Evolutionary conservation across 805 yeast species (phyloP).

Genomic region (Yarrowia phangngaensis): DNA sequence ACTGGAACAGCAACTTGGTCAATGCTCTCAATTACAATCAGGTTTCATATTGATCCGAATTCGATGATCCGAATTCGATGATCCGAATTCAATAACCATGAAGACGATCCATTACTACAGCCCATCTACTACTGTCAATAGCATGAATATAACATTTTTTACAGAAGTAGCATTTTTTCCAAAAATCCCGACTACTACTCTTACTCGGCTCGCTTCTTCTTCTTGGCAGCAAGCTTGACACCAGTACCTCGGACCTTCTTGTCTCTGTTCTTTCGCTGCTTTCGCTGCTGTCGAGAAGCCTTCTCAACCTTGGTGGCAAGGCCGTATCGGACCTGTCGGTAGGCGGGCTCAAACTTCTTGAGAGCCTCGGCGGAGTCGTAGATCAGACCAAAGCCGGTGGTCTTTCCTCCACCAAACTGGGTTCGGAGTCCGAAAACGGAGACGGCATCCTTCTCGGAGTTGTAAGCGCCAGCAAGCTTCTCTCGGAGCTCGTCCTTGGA

Average conservation of each 20-base stretch:
- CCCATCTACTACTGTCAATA: neutral
- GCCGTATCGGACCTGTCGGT: slow-evolving; percentile 99
- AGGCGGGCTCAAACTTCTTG: slow-evolving; percentile 97
- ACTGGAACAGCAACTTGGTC: too few relatives aligned
- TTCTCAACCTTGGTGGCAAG: slow-evolving; percentile 93
- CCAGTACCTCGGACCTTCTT: slow-evolving; percentile 99
- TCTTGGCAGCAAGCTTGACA: slow-evolving; percentile 65
- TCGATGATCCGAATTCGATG: too few relatives aligned
- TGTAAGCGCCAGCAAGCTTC: slow-evolving; percentile 81
- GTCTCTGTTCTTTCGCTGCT: slow-evolving; percentile 99
- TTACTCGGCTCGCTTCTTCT: slow-evolving; percentile 26
- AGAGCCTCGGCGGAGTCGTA: slow-evolving; percentile 98
- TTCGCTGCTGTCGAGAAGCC: slow-evolving; percentile 99
- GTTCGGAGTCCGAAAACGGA: slow-evolving; percentile 99
- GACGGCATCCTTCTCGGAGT: slow-evolving; percentile 87
- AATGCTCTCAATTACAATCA: too few relatives aligned
- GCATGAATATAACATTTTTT: neutral
- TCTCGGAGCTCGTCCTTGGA: slow-evolving; percentile 99
- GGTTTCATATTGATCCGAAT: too few relatives aligned
- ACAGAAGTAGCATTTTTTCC: neutral
- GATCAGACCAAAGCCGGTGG: slow-evolving; percentile 98
- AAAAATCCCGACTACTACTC: neutral
- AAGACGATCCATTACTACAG: too few relatives aligned
- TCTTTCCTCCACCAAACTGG: slow-evolving; percentile 99
- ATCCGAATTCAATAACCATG: too few relatives aligned